Conservation (phyloP, 2,329 filamentous ascomycete genomes). For the Dothideomycetes sp. region DNA sequence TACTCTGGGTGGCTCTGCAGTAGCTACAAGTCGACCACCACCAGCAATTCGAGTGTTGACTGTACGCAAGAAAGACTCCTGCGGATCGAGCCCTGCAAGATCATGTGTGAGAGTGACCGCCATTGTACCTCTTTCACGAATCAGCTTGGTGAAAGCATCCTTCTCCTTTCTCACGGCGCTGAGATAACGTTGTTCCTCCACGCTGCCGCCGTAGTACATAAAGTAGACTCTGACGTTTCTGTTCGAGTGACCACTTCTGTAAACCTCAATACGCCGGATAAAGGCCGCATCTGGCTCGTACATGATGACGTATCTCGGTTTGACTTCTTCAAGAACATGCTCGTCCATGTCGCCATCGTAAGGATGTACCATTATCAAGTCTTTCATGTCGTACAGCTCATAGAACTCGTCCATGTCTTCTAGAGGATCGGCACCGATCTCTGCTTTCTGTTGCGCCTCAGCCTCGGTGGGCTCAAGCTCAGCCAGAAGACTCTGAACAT, state of each 20-base stretch:
- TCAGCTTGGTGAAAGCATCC: constrained; percentile 87
- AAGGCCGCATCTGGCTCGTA: constrained; percentile 94
- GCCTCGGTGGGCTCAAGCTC: constrained; percentile 73
- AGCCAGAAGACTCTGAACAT: constrained; percentile 73
- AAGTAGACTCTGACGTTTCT: constrained; percentile 90
- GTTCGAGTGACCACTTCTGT: constrained; percentile 86
- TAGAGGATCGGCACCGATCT: constrained; percentile 67
- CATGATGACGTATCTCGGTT: constrained; percentile 94
- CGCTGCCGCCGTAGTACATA: constrained; percentile 79
- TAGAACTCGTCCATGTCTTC: constrained; percentile 91
- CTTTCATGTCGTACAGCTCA: constrained; percentile 81
- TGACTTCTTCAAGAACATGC: constrained; percentile 87
- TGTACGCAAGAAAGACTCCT: constrained; percentile 86
- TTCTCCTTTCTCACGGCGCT: constrained; percentile 64
- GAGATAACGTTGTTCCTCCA: constrained; percentile 19
- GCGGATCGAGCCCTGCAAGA: constrained; percentile 62
- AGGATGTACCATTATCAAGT: constrained; percentile 79
- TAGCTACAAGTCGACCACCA: constrained; percentile 74
- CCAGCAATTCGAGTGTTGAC: constrained; percentile 96
- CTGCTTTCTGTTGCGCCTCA: constrained; percentile 60
- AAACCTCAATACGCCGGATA: constrained; percentile 88
- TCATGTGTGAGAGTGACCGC: constrained; percentile 75
- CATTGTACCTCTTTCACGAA: constrained; percentile 91
- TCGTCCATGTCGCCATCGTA: constrained; percentile 96
- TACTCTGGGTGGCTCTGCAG: constrained; percentile 77